Evolutionary conservation across 129 eudicot genomes (phyloP).

Genomic region (Artemisia argyi): DNA sequence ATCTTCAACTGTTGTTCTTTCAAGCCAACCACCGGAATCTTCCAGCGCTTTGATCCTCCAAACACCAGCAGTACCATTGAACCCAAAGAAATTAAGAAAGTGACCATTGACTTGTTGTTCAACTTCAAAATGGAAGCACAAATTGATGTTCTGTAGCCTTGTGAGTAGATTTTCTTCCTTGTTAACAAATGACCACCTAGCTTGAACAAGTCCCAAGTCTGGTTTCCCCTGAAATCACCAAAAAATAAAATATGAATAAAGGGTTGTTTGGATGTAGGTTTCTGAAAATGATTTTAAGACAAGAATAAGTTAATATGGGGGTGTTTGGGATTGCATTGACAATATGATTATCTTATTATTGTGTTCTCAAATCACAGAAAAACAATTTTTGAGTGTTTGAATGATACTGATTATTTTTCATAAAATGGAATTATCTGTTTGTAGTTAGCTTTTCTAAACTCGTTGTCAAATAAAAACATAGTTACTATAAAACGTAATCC

Average conservation of each 20-base stretch:
- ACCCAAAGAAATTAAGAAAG: slow-evolving; percentile 82
- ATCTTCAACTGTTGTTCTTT: slow-evolving; percentile 84
- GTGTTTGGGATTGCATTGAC: no score
- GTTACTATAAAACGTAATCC: no score
- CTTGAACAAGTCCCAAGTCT: slow-evolving; percentile 85
- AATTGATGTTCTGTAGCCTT: slow-evolving; percentile 85
- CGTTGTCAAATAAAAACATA: no score
- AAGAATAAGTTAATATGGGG: no score
- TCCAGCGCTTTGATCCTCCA: slow-evolving; percentile 96
- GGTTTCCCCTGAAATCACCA: slow-evolving; percentile 63
- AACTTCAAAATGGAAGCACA: slow-evolving; percentile 97
- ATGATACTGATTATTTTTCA: no score
- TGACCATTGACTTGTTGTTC: slow-evolving; percentile 93
- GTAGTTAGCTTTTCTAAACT: no score
- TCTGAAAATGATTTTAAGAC: no score
- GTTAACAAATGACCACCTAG: slow-evolving; percentile 92
- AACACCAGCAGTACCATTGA: slow-evolving; percentile 97
- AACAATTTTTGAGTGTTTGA: no score
- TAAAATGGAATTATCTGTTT: no score
- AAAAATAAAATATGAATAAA: background rate
- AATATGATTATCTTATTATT: no score
- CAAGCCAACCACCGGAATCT: slow-evolving; percentile 98
- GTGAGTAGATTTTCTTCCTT: slow-evolving; percentile 90
- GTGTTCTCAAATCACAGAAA: no score
- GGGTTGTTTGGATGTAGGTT: no score